phyloP scores from a whole-genome alignment of 2,329 filamentous ascomycete genomes.

The Aspergillus sergii region DNA sequence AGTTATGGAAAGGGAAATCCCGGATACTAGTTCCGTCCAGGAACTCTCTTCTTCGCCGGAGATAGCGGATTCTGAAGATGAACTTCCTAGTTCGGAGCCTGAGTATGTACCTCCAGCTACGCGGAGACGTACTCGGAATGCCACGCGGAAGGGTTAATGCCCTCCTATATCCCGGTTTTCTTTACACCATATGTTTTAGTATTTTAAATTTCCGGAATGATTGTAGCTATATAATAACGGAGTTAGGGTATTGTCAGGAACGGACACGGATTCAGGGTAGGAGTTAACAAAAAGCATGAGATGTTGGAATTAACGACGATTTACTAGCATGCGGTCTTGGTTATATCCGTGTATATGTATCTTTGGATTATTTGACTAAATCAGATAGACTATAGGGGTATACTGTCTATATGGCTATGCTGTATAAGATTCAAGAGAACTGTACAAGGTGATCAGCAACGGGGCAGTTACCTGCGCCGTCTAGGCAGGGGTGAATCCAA shows the following conservation, averaged over 20 bases:
- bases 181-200: no score
- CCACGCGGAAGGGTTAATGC: conserved; percentile 2
- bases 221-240: background rate
- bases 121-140: conserved; percentile 27
- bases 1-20: conserved; percentile 2
- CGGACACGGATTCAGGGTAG: background rate
- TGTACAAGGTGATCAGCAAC: background rate
- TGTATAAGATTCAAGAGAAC: background rate
- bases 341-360: background rate
- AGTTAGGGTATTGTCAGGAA: background rate
- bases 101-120: conserved; percentile 25
- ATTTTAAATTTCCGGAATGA: background rate
- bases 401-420: background rate
- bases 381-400: background rate
- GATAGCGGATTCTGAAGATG: conserved; percentile 3
- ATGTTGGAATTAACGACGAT: background rate
- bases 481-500: conserved; percentile 27
- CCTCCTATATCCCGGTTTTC: background rate
- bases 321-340: background rate
- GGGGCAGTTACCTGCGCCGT: conserved; percentile 11
- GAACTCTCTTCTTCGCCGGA: conserved; percentile 15
- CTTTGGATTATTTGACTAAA: background rate
- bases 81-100: conserved; percentile 13
- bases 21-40: conserved; percentile 10
- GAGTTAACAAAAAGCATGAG: background rate